Evolutionary conservation across 1,139 yeast species (phyloP), one percentile per base, ranked within the genome.

Genomic region (Casaregolazyma suthepensis): DNA sequence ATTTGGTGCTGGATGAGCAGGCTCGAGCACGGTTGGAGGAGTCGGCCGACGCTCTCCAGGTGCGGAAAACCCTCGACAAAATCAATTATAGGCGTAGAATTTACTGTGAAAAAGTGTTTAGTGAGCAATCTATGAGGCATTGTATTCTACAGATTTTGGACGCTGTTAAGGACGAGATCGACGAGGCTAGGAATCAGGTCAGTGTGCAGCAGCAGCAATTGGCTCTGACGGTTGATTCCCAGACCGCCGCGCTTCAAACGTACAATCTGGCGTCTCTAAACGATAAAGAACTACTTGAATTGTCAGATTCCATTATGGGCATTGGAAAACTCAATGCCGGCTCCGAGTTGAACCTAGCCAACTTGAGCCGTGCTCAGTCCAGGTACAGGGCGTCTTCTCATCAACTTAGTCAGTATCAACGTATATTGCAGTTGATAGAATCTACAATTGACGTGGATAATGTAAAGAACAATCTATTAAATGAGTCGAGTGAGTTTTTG

Each of bases 51-150:
- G 49, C 31, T 9, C 46, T 22, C 15, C 43, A 40, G 19, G 38
- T 59, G 40, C 45, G 52, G n/a, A 57, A 57, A 50, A 54, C 52
- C 9, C 49, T 59, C 15, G 46, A 53, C 38, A 56, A 52, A 40
- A 57, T 60, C 35, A 56, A 54, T 46, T 55, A 56, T 45, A 45
- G 55, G 29, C 53, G 52, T 19, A 52, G 52, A 22, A 54, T 54
- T 2, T 59, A 58, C 48, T 57, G 56, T 47, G 49, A 51, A 29
- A 45, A 50, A 23, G 46, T 60, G 7, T 60, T 61, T 52, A 59
- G 60, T 6, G 62, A 57, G 15, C 63, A 61, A 52, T 56, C 63
- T n/a, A 51, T 53, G 5, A 51, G 53, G 18, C 59, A 58, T 51
- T 57, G 58, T 5, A 52, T 58, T 23, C 50, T 55, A 50, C 60